Percentiles rank a stretch among this genome's conserved stretches.
Conservation (phyloP, 805 yeast genomes). For the Priceomyces haplophilus region DNA sequence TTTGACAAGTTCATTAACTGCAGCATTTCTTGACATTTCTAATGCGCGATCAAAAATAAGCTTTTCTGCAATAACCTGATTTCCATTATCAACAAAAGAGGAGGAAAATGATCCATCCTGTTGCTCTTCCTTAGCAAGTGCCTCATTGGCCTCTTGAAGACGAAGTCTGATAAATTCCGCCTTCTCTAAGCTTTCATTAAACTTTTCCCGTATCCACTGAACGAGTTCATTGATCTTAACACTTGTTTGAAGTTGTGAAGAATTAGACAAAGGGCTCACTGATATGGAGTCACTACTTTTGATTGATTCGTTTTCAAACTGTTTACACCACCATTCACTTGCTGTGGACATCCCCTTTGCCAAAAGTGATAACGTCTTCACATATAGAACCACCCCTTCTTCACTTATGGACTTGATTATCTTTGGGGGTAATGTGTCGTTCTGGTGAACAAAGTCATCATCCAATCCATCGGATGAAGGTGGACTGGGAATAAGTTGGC, state of each 20-base stretch:
- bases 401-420: slow-evolving; percentile 63
- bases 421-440: slow-evolving; percentile 51
- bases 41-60: slow-evolving; percentile 89
- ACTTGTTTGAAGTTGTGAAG: slow-evolving; percentile 19
- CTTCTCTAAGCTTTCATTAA: slow-evolving; percentile 83
- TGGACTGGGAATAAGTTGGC: slow-evolving; percentile 77
- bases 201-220: slow-evolving; percentile 88
- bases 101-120: slow-evolving; percentile 4
- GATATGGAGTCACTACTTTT: slow-evolving; percentile 4
- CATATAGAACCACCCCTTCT: slow-evolving; percentile 83
- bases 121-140: slow-evolving; percentile 19
- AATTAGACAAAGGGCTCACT: slow-evolving; percentile 1
- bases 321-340: slow-evolving; percentile 82
- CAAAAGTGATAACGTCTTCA: slow-evolving; percentile 75
- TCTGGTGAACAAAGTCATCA: slow-evolving; percentile 34
- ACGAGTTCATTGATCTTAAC: slow-evolving; percentile 62
- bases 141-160: slow-evolving; percentile 48
- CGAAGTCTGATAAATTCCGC: slow-evolving; percentile 74
- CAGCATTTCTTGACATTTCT: slow-evolving; percentile 89
- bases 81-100: slow-evolving; percentile 4
- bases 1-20: slow-evolving; percentile 77
- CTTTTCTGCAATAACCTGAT: slow-evolving; percentile 66
- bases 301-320: slow-evolving; percentile 20
- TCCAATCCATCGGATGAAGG: slow-evolving; percentile 46
- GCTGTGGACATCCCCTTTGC: slow-evolving; percentile 86